Percentiles rank a stretch among this genome's conserved stretches.
Evolutionary conservation across 345 rosid species (phyloP).

Genomic region (Euclidium syriacum): DNA sequence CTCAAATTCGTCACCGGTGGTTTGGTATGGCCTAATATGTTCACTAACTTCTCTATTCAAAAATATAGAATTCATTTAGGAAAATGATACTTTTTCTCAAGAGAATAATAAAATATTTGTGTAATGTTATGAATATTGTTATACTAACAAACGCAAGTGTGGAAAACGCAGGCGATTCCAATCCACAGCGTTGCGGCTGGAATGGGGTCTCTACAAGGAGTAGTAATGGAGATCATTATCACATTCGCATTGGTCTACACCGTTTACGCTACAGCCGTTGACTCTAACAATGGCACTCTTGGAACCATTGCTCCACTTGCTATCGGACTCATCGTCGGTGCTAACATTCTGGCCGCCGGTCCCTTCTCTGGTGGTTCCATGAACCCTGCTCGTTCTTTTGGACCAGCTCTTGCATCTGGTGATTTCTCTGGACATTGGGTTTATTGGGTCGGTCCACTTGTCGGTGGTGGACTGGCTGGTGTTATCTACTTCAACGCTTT

Average conservation of each 20-base stretch:
- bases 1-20: slow-evolving; percentile 80
- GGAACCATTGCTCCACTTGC: slow-evolving; percentile 88
- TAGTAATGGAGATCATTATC: slow-evolving; percentile 79
- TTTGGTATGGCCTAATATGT: slow-evolving; percentile 40
- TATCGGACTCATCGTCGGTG: slow-evolving; percentile 86
- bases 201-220: slow-evolving; percentile 66
- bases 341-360: slow-evolving; percentile 87
- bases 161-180: slow-evolving; percentile 47
- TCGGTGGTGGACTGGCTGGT: slow-evolving; percentile 88
- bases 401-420: slow-evolving; percentile 73
- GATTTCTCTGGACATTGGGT: slow-evolving; percentile 76
- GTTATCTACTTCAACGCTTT: slow-evolving; percentile 60
- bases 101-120: too few relatives aligned
- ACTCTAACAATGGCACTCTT: slow-evolving; percentile 78
- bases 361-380: slow-evolving; percentile 91
- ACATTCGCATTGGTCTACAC: slow-evolving; percentile 89
- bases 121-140: too few relatives aligned
- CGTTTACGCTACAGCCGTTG: slow-evolving; percentile 84
- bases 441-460: slow-evolving; percentile 87
- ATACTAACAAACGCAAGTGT: background rate
- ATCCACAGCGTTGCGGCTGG: slow-evolving; percentile 67
- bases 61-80: too few relatives aligned
- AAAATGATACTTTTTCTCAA: too few relatives aligned
- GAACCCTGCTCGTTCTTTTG: slow-evolving; percentile 94
- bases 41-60: background rate